These are phyloP conservation scores for Kluyveromyces sp. DNA, from an alignment of 1,139 yeast genomes.

Conservation along the genomic window DNA sequence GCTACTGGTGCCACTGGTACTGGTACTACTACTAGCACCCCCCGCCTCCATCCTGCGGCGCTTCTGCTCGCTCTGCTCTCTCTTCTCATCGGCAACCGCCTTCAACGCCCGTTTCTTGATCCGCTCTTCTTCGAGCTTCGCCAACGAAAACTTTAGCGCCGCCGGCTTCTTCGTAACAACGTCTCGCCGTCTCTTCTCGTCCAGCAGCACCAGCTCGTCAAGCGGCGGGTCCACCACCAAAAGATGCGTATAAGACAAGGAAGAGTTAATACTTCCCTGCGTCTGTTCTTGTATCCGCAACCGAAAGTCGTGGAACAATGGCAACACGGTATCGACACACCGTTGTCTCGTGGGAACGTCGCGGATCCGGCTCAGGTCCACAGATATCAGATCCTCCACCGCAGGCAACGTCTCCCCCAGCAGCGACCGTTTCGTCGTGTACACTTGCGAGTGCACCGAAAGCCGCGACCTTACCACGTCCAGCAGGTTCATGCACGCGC, in stretches of 20 bases:
- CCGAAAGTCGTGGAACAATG: constrained; percentile 28
- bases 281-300: constrained; percentile 23
- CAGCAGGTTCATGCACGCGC: constrained; percentile 3
- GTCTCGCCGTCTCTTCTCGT: constrained; percentile 19
- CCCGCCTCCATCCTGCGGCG: no score
- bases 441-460: constrained; percentile 14
- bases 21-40: no score
- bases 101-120: constrained; percentile 32
- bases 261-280: no score
- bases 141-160: constrained; percentile 26
- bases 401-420: constrained; percentile 39
- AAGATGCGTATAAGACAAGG: constrained; percentile 23
- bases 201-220: constrained; percentile 21
- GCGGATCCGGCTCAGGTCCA: constrained; percentile 31
- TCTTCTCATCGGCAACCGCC: constrained; percentile 26
- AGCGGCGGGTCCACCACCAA: constrained; percentile 30
- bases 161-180: constrained; percentile 27
- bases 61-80: constrained; percentile 19
- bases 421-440: constrained; percentile 14
- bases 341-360: constrained; percentile 20
- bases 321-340: constrained; percentile 24
- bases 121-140: constrained; percentile 37
- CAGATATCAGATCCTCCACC: constrained; percentile 39
- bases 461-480: constrained; percentile 6
- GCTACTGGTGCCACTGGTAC: no score